Evolutionary conservation across 2,329 filamentous ascomycete species (phyloP).

Genomic region (Aspergillus hortae): DNA sequence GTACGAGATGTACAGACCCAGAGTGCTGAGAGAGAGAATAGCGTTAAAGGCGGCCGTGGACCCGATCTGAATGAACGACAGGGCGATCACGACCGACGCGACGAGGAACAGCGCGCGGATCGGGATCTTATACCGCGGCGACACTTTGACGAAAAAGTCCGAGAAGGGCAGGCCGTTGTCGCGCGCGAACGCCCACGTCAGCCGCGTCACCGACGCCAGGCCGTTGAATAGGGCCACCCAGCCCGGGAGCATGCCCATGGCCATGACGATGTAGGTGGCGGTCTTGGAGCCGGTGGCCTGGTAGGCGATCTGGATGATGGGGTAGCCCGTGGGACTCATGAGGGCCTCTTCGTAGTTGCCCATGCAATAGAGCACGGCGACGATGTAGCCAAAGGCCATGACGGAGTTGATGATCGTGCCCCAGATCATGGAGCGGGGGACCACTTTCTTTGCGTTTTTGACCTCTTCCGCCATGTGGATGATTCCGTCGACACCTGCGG

Average conservation of each 20-base stretch:
- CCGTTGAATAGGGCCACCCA: slow-evolving; percentile 24
- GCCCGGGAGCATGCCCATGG: slow-evolving; percentile 25
- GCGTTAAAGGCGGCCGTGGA: slow-evolving; percentile 50
- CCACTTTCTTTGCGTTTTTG: slow-evolving; percentile 42
- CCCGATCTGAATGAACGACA: slow-evolving; percentile 43
- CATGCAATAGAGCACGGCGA: slow-evolving; percentile 42
- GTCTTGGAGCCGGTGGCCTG: slow-evolving; percentile 42
- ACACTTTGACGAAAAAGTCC: slow-evolving; percentile 25
- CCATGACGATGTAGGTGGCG: slow-evolving; percentile 40
- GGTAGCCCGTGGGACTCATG: slow-evolving; percentile 41
- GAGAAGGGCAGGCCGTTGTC: slow-evolving; percentile 40
- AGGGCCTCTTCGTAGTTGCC: slow-evolving; percentile 37
- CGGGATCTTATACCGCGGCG: slow-evolving; percentile 36
- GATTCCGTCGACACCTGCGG: slow-evolving; percentile 22
- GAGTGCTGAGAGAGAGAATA: slow-evolving; percentile 48
- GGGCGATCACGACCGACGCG: not conserved
- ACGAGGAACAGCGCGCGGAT: slow-evolving; percentile 33
- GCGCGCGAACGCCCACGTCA: slow-evolving; percentile 43
- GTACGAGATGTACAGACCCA: slow-evolving; percentile 49
- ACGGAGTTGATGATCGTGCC: slow-evolving; percentile 44
- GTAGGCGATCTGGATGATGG: slow-evolving; percentile 50
- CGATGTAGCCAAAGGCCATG: slow-evolving; percentile 42
- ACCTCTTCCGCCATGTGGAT: slow-evolving; percentile 47
- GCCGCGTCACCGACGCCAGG: slow-evolving; percentile 35
- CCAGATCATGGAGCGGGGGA: slow-evolving; percentile 46